Base-by-base conservation (phyloP, 768 basidiomycete genomes). In the Coprinopsis sp. region DNA sequence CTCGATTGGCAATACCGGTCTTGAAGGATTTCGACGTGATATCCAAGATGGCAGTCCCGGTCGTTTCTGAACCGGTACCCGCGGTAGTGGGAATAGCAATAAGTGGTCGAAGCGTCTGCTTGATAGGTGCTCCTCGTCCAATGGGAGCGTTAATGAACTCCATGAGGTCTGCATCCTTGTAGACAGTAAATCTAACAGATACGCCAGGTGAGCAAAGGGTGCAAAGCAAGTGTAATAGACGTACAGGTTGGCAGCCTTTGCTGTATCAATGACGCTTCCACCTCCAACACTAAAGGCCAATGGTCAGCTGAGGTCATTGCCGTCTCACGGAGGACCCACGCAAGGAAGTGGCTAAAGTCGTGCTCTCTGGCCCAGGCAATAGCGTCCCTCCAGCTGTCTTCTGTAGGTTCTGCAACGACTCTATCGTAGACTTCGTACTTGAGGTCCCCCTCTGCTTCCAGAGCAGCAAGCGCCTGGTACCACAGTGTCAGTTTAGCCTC, bases 61-160 rank as follows among this genome's bases (percentile, higher is more conserved):
- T 97, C 2, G 94, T 97, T 64, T 97, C 91, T 1, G 89, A 91
- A 14, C 92, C 93, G 12, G 93, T 95, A 40, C 95, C 95, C 24
- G 82, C 82, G 3, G 78, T 79, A 18, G 78, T 79, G 18, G 77
- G 76, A 65, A 92, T 73, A 34, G 91, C 91, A 50, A 95, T 95
- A 37, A 98, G 72, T 12, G 95, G 95, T 6, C 81, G 70, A 19
- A 98, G 71, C 14, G 72, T 68, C 59, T 87, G 70, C 2, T 76
- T 69, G 52, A 98, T 85, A 2, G 94, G 90, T 30, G 84, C 73
- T 4, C 94, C 94, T 65, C 91, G 93, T 33, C 95, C 95, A 44
- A 97, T 73, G 0, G 95, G 95, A 1, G 95, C 93, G 60, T 97
- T 98, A 65, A 97, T 89, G 63, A 95, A 98, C 63, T 98, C 95